Evolutionary conservation across 805 yeast genomes (phyloP).

Genomic region (Pichia cephalocereana): DNA sequence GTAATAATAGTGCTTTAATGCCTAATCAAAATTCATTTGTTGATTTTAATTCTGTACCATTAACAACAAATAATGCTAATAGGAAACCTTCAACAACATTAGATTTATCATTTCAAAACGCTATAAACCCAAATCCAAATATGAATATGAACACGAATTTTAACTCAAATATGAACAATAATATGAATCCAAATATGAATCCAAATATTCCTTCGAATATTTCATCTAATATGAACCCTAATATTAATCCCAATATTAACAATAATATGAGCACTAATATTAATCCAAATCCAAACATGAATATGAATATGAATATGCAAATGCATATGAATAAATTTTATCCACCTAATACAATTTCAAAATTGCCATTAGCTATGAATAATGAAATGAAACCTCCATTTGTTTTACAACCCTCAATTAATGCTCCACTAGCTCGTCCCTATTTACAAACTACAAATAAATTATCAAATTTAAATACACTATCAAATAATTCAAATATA

Average conservation of each 20-base stretch:
- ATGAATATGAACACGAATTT: background rate
- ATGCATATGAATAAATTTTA: background rate
- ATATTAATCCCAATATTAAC: background rate
- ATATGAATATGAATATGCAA: background rate
- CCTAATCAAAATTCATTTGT: background rate
- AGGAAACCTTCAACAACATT: background rate
- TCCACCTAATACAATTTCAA: background rate
- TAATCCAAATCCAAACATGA: too few species aligned
- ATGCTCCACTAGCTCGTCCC: constrained; percentile 7
- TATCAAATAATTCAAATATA: background rate
- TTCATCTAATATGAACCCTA: background rate
- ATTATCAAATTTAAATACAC: background rate
- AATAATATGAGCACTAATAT: background rate
- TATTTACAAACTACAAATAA: background rate
- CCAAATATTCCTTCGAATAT: too few species aligned
- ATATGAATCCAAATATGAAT: background rate
- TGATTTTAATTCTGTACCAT: background rate
- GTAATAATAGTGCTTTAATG: background rate
- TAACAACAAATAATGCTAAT: background rate
- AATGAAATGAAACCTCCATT: background rate
- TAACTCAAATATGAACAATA: background rate
- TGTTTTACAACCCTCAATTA: background rate
- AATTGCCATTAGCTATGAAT: background rate
- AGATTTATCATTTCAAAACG: background rate
- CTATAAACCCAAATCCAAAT: background rate